phyloP scores from a whole-genome alignment of 805 yeast species.

The Candida berthetii region DNA sequence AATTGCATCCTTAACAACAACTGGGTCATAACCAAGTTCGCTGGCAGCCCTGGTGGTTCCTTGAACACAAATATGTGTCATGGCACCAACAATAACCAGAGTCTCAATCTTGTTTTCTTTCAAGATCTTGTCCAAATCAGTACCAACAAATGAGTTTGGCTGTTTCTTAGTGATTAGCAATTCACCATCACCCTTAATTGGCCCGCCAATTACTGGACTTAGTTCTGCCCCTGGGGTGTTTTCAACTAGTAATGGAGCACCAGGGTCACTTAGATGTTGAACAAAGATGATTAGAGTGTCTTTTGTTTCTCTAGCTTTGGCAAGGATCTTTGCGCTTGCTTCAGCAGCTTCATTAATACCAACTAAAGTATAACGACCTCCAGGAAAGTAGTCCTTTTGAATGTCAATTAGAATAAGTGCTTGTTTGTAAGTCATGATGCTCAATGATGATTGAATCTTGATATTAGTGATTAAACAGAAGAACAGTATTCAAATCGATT shows the following conservation, averaged over 20 bases:
- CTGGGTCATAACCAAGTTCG: constrained; percentile 12
- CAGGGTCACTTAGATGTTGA: constrained; percentile 5
- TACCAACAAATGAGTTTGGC: constrained; percentile 11
- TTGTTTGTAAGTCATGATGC: constrained; percentile 1
- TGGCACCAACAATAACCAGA: constrained; percentile 11
- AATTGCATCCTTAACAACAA: constrained; percentile 11
- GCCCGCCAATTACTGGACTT: constrained; percentile 3
- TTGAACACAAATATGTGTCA: constrained; percentile 14
- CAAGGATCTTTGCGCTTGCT: constrained; percentile 7
- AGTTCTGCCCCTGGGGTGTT: constrained; percentile 8
- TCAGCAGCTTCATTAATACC: constrained; percentile 7
- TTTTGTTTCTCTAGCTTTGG: constrained; percentile 5
- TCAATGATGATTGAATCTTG: too few species aligned
- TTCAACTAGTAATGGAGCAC: constrained; percentile 7
- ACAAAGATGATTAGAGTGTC: constrained; percentile 9
- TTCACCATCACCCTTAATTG: constrained; percentile 5
- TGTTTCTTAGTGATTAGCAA: constrained; percentile 6
- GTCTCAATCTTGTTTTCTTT: constrained; percentile 3
- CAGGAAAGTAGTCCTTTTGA: constrained; percentile 15
- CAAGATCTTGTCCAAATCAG: constrained; percentile 8
- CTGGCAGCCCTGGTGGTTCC: constrained; percentile 13
- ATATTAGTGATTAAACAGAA: too few species aligned
- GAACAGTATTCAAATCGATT: too few species aligned
- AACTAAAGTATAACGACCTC: constrained; percentile 8
- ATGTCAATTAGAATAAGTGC: constrained; percentile 10